Evolutionary conservation across 768 basidiomycete genomes (phyloP).

Genomic region (Lactarius pseudohatsudake): DNA sequence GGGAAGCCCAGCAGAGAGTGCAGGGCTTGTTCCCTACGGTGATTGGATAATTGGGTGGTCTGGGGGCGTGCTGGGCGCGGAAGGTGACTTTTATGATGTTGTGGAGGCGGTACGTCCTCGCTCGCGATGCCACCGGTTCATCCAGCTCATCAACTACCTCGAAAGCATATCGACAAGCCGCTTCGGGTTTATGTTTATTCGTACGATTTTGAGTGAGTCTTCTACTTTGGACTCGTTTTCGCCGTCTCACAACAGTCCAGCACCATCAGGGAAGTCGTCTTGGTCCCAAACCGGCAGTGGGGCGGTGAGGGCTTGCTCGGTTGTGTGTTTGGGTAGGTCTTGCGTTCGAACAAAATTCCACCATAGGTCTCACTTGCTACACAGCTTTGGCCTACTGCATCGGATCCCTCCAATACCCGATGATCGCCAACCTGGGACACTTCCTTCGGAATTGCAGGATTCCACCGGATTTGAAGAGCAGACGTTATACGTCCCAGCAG

Average conservation of each 20-base stretch:
- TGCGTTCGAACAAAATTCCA: not conserved
- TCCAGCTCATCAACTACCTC: not conserved
- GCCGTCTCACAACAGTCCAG: conserved; percentile 41
- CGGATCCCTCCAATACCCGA: conserved; percentile 81
- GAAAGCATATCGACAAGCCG: conserved; percentile 90
- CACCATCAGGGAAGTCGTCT: conserved; percentile 86
- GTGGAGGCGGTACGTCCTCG: conserved; percentile 77
- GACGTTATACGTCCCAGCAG: conserved; percentile 73
- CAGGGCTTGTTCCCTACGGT: conserved; percentile 91
- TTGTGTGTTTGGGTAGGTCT: conserved; percentile 87
- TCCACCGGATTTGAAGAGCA: conserved; percentile 57
- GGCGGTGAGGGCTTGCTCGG: conserved; percentile 95
- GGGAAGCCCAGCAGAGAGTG: conserved; percentile 94
- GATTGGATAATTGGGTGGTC: conserved; percentile 88
- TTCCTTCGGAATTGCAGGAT: conserved; percentile 56
- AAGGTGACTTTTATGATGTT: conserved; percentile 95
- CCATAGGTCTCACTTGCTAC: conserved; percentile 8
- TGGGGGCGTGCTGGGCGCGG: conserved; percentile 85
- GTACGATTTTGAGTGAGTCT: conserved; percentile 88
- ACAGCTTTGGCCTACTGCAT: conserved; percentile 87
- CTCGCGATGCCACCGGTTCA: conserved; percentile 11
- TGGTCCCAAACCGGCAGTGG: conserved; percentile 97
- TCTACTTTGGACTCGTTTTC: not conserved
- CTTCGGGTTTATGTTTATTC: conserved; percentile 95
- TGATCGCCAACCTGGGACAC: conserved; percentile 54